Percentiles rank a stretch among this genome's conserved stretches.
phyloP scores from a whole-genome alignment of 139 green algal species.

The Prasinococcaceae sp. region DNA sequence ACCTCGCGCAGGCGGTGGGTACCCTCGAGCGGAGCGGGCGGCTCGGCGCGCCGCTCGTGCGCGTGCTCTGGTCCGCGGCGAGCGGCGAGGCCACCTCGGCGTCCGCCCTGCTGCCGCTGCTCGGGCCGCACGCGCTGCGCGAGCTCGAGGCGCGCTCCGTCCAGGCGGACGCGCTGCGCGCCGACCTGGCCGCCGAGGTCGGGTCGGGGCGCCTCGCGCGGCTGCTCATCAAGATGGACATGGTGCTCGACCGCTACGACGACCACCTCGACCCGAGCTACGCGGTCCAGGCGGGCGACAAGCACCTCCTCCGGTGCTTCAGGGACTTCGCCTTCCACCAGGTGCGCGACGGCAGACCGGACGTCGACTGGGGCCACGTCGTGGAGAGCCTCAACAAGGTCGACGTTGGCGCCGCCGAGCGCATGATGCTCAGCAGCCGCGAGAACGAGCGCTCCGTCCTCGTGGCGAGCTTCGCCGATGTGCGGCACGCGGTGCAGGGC shows the following conservation, averaged over 20 bases:
- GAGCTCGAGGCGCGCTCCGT: slow-evolving; percentile 14
- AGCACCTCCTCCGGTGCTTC: slow-evolving; percentile 84
- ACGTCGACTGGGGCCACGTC: slow-evolving; percentile 75
- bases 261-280: slow-evolving; percentile 36
- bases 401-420: slow-evolving; percentile 23
- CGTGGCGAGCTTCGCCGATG: slow-evolving; percentile 71
- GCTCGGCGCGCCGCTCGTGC: background rate
- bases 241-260: slow-evolving; percentile 54
- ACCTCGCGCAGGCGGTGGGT: background rate
- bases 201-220: slow-evolving; percentile 80
- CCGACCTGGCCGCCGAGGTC: slow-evolving; percentile 56
- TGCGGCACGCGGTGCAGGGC: slow-evolving; percentile 49
- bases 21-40: background rate
- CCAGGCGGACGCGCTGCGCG: slow-evolving; percentile 22
- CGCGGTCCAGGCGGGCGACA: slow-evolving; percentile 55
- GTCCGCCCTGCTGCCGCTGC: background rate
- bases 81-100: background rate
- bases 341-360: slow-evolving; percentile 35
- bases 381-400: slow-evolving; percentile 78
- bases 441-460: slow-evolving; percentile 71
- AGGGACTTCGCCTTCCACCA: slow-evolving; percentile 67
- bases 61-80: background rate
- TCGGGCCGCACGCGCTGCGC: background rate
- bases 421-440: slow-evolving; percentile 61
- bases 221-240: slow-evolving; percentile 60